Conservation (phyloP, 345 rosid genomes). For the Gossypium longicalyx region DNA sequence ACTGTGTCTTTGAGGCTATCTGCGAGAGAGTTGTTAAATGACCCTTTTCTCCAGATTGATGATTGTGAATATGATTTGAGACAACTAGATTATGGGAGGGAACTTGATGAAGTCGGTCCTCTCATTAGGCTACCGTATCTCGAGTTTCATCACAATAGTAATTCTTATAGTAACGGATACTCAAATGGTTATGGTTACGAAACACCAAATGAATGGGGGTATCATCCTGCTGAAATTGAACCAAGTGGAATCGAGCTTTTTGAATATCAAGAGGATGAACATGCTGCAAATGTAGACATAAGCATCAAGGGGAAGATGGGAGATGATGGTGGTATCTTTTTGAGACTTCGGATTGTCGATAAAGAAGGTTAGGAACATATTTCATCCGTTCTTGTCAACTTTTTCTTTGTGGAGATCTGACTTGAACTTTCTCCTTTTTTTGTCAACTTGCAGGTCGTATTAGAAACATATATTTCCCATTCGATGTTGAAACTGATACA, state of each 20-base stretch:
- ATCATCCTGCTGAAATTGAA: conserved; percentile 49
- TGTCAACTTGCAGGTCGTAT: conserved; percentile 48
- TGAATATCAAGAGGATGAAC: conserved; percentile 62
- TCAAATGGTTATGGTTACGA: conserved; percentile 35
- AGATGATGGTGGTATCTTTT: conserved; percentile 57
- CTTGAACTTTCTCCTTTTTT: not conserved
- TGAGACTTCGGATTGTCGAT: conserved; percentile 68
- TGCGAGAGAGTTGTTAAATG: conserved; percentile 75
- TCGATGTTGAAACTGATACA: conserved; percentile 65
- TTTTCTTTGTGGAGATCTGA: not conserved
- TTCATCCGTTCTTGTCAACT: not conserved
- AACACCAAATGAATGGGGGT: conserved; percentile 46
- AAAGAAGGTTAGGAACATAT: conserved; percentile 62
- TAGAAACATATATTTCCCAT: conserved; percentile 84
- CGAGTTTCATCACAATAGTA: conserved; percentile 32
- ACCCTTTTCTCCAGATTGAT: conserved; percentile 66
- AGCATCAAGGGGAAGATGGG: conserved; percentile 75
- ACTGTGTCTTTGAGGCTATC: conserved; percentile 79
- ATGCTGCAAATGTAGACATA: conserved; percentile 49
- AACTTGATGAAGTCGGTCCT: conserved; percentile 39
- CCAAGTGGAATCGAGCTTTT: conserved; percentile 63
- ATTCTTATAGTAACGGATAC: conserved; percentile 39
- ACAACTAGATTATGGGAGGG: conserved; percentile 37
- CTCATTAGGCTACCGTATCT: conserved; percentile 49
- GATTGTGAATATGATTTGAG: conserved; percentile 55